Evolutionary conservation across 2,329 filamentous ascomycete genomes (phyloP), one percentile per base, ranked within the genome.

Genomic region (Verticillium klebahnii): DNA sequence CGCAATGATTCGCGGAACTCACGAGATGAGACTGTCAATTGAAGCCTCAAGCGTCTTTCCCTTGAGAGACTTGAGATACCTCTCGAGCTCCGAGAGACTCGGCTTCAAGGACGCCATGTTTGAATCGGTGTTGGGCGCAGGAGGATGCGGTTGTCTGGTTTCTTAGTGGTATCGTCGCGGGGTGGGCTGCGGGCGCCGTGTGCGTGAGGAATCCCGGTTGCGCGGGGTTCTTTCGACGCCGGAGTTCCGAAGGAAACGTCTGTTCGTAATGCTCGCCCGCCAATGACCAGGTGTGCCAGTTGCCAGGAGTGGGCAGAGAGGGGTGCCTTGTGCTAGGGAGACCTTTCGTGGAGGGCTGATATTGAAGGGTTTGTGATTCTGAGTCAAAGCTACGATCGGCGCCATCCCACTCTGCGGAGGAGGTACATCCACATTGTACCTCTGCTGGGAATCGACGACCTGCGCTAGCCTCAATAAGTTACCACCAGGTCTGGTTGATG

Each of bases 21-120:
- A 96, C 92, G 91, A 91, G 68, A 94, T 88, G 64, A 96, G 84
- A 66, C 86, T 87, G 75, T 97, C 93, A 66, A 96, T 89, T 9
- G 92, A 93, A 52, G 89, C 86, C 68, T 97, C 93, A 60, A 95
- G 84, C 34, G 88, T 83, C 60, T 87, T 88, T 39, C 85, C 84
- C 73, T 92, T 94, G 65, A 96, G 82, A 14, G 89, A 89, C 71
- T 90, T 91, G 66, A 96, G 84, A 70, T 92, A 95, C 57, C 89
- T 89, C 56, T 88, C 85, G 66, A 97, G 80, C 68, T 88, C 89
- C 54, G 92, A 92, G 74, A 91, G 87, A 69, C 83, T 80, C 67
- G 78, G 76, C 61, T 79, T 78, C n/a, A 80, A 74, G 61, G 83
- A 75, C 63, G 87, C 82, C 88, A 91, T 91, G 60, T 50, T 66